phyloP scores from a whole-genome alignment of 1,284 basidiomycete genomes.

The Malassezia slooffiae region DNA sequence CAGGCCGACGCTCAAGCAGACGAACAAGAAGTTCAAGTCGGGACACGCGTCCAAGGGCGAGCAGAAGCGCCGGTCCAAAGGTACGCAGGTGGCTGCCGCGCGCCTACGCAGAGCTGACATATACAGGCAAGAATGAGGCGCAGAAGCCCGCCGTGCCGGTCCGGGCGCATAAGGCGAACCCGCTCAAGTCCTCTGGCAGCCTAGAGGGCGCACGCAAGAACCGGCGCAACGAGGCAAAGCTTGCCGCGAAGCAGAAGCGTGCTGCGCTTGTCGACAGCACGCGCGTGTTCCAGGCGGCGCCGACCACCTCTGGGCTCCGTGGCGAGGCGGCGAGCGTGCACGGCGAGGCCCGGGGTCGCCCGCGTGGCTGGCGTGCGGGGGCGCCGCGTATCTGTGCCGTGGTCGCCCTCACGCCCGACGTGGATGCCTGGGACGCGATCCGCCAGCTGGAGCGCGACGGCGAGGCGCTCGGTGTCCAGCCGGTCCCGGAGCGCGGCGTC shows the following conservation, averaged over 20 bases:
- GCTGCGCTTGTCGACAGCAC: constrained; percentile 33
- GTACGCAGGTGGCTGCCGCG: constrained; percentile 13
- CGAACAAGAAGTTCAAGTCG: constrained; percentile 44
- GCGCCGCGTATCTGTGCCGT: constrained; percentile 69
- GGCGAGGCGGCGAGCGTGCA: constrained; percentile 4
- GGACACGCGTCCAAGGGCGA: constrained; percentile 39
- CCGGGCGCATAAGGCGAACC: constrained; percentile 25
- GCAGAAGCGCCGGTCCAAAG: constrained; percentile 31
- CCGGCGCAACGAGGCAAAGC: constrained; percentile 37
- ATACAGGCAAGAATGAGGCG: constrained; percentile 11
- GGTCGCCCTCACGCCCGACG: constrained; percentile 63
- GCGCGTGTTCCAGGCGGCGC: constrained; percentile 23
- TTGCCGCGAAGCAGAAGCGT: constrained; percentile 34
- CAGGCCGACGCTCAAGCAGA: constrained; percentile 29
- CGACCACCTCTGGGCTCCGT: constrained; percentile 5
- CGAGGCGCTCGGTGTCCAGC: constrained; percentile 51
- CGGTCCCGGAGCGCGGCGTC: constrained; percentile 26
- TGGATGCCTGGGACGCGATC: constrained; percentile 54
- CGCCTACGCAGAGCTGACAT: too few species aligned
- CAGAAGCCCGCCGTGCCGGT: neutral
- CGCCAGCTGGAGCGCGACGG: constrained; percentile 58
- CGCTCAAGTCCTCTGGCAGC: constrained; percentile 25
- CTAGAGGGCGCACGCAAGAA: constrained; percentile 27
- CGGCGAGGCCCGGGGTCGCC: constrained; percentile 2
- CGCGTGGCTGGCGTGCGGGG: constrained; percentile 53